Evolutionary conservation across 2,329 filamentous ascomycete genomes (phyloP), one percentile per base, ranked within the genome.

Genomic region (Aspergillus niger): DNA sequence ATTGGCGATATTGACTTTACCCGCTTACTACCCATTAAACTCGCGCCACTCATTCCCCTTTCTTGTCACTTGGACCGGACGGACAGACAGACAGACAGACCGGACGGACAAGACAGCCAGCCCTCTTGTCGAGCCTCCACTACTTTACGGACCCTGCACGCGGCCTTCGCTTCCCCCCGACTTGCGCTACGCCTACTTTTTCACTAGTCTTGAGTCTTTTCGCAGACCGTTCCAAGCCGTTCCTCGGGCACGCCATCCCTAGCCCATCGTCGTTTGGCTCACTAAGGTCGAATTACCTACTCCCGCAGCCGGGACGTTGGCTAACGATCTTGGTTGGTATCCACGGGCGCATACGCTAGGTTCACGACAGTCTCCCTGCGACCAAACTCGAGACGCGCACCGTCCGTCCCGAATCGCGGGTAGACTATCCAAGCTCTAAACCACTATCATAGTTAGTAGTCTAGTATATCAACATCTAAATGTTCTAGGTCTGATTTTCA

Each of bases 191-290:
- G 58, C 68, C 71, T 60, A 51, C 62, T 73, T 72, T 63, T 66
- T 61, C 60, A 63, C 64, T 76, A 76, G 73, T 62, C 59, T 52
- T 57, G 64, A 57, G 44, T 63, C 63, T 66, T 49, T 65, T 65
- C 63, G 62, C 62, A 67, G 65, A 65, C 64, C 62, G 65, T 68
- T 68, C 47, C 66, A 70, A 67, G 69, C 65, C 68, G 65, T 72
- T 72, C 68, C 68, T 73, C 67, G 70, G 70, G 68, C 70, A 74
- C 70, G 70, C 70, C 71, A 74, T 71, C 65, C 53, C 59, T 64
- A 63, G 63, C 59, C 61, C 63, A 56, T 60, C 64, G 60, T 65
- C 54, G 47, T 59, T 62, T 63, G 62, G 58, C 11, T 61, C 63
- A 57, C 62, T 63, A 62, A 61, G 48, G 53, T 41, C 59, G 56